Conservation (phyloP, 176 grass and related monocot species). For the Coix lacrymajobi region DNA sequence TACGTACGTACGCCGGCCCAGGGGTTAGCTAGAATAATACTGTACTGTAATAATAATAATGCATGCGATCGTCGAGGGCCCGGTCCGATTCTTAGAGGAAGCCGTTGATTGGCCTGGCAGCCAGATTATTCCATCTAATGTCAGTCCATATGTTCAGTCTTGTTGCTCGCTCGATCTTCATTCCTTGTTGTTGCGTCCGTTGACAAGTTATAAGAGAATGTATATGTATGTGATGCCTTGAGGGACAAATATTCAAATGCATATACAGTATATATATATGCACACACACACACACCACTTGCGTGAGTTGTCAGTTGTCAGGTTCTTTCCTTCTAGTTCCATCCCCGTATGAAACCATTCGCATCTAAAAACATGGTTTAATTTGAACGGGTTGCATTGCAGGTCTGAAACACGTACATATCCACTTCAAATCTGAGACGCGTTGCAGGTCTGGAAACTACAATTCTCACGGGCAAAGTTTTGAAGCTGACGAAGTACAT, state of each 20-base stretch:
- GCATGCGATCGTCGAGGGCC: neutral
- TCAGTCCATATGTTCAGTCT: constrained; percentile 6
- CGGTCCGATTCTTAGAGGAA: constrained; percentile 11
- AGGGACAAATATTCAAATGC: constrained; percentile 47
- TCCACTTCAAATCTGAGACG: no score
- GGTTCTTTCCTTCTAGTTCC: neutral
- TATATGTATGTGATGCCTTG: neutral
- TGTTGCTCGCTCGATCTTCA: neutral
- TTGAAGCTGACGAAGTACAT: neutral
- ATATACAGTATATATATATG: no score
- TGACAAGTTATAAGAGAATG: constrained; percentile 32
- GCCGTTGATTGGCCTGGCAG: constrained; percentile 9
- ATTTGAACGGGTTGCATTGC: no score
- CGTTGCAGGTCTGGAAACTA: neutral
- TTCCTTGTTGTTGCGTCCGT: constrained; percentile 20
- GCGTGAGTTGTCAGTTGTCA: constrained; percentile 10
- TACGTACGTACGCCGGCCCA: neutral
- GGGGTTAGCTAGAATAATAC: constrained; percentile 34
- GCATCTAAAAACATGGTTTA: constrained; percentile 1
- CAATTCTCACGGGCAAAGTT: neutral
- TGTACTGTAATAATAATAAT: constrained; percentile 20
- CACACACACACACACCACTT: neutral
- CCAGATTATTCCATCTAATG: constrained; percentile 26
- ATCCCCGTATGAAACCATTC: neutral
- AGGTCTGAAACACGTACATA: no score